Percentiles rank a stretch among this genome's conserved stretches.
Evolutionary conservation across 2,329 filamentous ascomycete species (phyloP).

Genomic region (Pestalotiopsis sp.): DNA sequence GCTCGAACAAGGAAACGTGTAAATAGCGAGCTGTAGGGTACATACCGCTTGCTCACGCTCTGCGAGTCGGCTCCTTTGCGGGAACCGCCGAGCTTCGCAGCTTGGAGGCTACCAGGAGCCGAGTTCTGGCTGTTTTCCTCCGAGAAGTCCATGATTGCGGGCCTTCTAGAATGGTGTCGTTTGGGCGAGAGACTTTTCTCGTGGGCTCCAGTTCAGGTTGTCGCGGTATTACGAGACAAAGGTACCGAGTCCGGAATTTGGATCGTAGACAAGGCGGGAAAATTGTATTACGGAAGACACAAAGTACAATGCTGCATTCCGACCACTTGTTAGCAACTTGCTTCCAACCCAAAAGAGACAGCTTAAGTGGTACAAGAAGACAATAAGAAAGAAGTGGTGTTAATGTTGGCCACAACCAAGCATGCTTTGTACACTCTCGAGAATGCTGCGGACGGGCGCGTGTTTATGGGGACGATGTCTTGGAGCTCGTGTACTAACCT

Average conservation of each 20-base stretch:
- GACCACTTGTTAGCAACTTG: not conserved
- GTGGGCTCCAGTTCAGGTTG: not conserved
- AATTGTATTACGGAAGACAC: not conserved
- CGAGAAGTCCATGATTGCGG: constrained; percentile 50
- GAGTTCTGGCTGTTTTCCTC: constrained; percentile 70
- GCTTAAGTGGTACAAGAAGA: not conserved
- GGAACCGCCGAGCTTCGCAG: constrained; percentile 61
- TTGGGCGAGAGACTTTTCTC: not conserved
- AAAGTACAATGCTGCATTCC: constrained; percentile 6
- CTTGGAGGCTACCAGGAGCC: constrained; percentile 62
- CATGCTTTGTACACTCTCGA: not conserved
- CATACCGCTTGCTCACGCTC: constrained; percentile 51
- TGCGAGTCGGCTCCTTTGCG: constrained; percentile 67
- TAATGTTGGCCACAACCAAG: not conserved
- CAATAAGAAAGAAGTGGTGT: not conserved
- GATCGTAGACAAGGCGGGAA: not conserved
- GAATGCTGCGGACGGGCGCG: not conserved
- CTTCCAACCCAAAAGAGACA: not conserved
- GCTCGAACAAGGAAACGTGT: not conserved
- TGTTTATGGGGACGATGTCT: not conserved
- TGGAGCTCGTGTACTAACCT: not conserved
- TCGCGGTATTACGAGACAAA: constrained; percentile 5
- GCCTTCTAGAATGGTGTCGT: not conserved
- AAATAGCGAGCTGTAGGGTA: not conserved
- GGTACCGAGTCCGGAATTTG: not conserved